Percentiles rank a stretch among this genome's conserved stretches.
Conservation (phyloP, 2,329 filamentous ascomycete genomes). For the Cladosporium halotolerans region DNA sequence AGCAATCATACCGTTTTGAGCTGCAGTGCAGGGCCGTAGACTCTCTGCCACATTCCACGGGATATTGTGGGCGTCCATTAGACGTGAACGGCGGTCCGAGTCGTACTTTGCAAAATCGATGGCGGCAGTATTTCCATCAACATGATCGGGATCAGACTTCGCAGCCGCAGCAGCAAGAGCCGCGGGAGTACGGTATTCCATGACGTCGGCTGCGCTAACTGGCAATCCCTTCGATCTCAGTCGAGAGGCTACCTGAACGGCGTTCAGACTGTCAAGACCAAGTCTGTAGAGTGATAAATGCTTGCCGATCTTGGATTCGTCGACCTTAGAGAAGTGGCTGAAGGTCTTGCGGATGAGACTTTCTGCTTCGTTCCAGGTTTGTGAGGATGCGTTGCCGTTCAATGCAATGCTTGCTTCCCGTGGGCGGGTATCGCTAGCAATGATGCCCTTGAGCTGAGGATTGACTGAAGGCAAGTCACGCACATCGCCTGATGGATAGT, state of each 20-base stretch:
- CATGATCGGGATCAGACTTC: neutral
- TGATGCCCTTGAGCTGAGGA: neutral
- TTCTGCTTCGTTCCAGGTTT: conserved; percentile 50
- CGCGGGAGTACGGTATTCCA: conserved; percentile 44
- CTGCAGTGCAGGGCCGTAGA: conserved; percentile 69
- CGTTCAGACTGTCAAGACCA: conserved; percentile 88
- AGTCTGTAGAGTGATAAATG: conserved; percentile 74
- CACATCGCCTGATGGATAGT: conserved; percentile 24
- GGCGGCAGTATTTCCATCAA: neutral
- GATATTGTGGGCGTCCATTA: conserved; percentile 23
- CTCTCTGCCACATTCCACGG: conserved; percentile 38
- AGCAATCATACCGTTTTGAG: conserved; percentile 74
- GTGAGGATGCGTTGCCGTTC: neutral
- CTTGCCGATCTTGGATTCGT: conserved; percentile 46
- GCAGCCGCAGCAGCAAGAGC: conserved; percentile 17
- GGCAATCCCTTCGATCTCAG: conserved; percentile 55
- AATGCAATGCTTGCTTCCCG: neutral
- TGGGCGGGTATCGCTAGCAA: neutral
- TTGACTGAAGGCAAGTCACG: neutral
- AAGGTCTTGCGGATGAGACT: conserved; percentile 50
- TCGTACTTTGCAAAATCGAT: conserved; percentile 51
- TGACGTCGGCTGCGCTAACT: conserved; percentile 65
- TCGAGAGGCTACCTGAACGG: conserved; percentile 65
- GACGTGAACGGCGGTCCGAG: conserved; percentile 29
- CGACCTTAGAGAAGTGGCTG: conserved; percentile 51